Evolutionary conservation across 1,284 basidiomycete genomes (phyloP).

Genomic region (Pseudomicrostroma phylloplanum): DNA sequence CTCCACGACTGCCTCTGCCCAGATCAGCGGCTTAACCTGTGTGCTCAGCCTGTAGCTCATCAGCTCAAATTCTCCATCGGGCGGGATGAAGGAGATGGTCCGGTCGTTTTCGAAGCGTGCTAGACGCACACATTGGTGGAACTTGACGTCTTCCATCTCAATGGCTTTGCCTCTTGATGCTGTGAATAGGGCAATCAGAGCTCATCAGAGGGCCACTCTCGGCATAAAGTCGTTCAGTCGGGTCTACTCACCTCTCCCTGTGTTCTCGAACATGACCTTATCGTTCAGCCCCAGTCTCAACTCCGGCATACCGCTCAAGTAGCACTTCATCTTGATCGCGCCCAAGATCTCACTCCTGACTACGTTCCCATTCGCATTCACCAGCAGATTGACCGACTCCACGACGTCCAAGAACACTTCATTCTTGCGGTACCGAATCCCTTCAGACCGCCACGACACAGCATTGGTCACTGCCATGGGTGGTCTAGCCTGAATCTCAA

Average conservation of each 20-base stretch:
- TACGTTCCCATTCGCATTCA: constrained; percentile 94
- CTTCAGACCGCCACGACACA: constrained; percentile 96
- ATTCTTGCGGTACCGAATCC: constrained; percentile 96
- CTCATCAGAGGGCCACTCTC: background rate
- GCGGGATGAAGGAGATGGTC: constrained; percentile 97
- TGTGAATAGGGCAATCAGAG: constrained; percentile 44
- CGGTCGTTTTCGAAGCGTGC: constrained; percentile 97
- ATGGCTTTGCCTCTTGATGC: constrained; percentile 93
- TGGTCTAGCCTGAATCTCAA: constrained; percentile 90
- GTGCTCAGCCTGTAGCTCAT: constrained; percentile 95
- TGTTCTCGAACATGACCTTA: constrained; percentile 99
- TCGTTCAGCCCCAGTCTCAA: constrained; percentile 91
- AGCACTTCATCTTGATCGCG: constrained; percentile 99
- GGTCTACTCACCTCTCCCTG: constrained; percentile 71
- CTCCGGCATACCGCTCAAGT: constrained; percentile 97
- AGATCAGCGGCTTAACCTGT: constrained; percentile 92
- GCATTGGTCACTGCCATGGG: constrained; percentile 98
- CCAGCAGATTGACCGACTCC: constrained; percentile 92
- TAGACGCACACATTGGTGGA: constrained; percentile 99
- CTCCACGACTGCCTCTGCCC: constrained; percentile 96
- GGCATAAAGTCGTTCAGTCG: background rate
- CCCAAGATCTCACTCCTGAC: constrained; percentile 95
- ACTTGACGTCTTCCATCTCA: constrained; percentile 99
- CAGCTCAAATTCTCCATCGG: constrained; percentile 96
- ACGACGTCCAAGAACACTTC: constrained; percentile 99